Evolutionary conservation across 805 yeast species (phyloP), one percentile per base, ranked within the genome.

Genomic region (Ogataea nonfermentans): DNA sequence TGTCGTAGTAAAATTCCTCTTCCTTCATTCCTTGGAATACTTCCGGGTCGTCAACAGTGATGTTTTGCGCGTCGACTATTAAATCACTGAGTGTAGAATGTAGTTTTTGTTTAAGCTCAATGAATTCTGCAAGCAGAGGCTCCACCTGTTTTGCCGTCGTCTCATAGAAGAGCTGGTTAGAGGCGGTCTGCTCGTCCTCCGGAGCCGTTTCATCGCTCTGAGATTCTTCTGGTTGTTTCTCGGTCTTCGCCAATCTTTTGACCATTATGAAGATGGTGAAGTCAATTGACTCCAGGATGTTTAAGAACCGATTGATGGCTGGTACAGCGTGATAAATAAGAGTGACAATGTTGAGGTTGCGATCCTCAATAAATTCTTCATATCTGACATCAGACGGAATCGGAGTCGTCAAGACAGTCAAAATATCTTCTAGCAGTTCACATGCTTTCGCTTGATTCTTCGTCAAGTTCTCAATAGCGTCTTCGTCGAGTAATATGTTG

Each of bases 11-110:
- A 11, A 49, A 32, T 26, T 81, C 70, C 26, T 80, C 85, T 22
- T 79, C 80, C 41, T 71, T 71, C 63, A 83, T 67, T 0, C 83
- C 76, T 35, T 71, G 69, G 60, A 85, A 85, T 2, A 80, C 81
- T 43, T 83, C 88, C 1, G 93, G 88, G 55, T 85, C 95, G 20
- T 73, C 76, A 9, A 84, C 61, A 0, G 93, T 82, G 9, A 85
- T 62, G 9, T 78, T 68, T 55, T 86, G 95, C 0, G 84, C 71
- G 32, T 80, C 77, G 72, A 85, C 73, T 9, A 86, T 68, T 5
- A 84, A 67, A 20, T 72, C 71, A 3, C 79, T 66, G 23, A 81
- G 66, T 4, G 71, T 56, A 48, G 82, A 78, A 57, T 87, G 90
- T 17, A 85, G 57, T 7, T 74, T 71, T 56, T 88, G 96, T 52